Evolutionary conservation across 495 filamentous ascomycete genomes (phyloP).

Genomic region (Penicillium maclennaniae): DNA sequence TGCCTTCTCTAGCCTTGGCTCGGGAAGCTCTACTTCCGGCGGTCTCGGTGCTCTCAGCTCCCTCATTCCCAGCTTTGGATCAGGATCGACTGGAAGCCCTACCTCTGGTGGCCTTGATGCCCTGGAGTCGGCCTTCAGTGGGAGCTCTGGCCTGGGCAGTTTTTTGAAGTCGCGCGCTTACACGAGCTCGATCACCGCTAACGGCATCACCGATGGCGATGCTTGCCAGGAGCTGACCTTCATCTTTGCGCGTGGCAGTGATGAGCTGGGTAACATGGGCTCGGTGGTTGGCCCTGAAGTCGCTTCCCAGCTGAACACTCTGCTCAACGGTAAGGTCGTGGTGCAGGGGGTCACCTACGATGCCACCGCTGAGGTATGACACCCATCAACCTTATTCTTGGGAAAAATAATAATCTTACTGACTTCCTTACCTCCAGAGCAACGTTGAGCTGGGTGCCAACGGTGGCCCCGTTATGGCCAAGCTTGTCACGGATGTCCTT

Average conservation of each 20-base stretch:
- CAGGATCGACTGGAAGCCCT: constrained; percentile 1
- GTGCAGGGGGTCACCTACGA: constrained; percentile 58
- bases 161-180: neutral
- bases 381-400: neutral
- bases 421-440: constrained; percentile 28
- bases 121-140: neutral
- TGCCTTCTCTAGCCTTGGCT: constrained; percentile 4
- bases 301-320: constrained; percentile 40
- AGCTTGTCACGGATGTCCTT: constrained; percentile 43
- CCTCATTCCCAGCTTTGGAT: constrained; percentile 4
- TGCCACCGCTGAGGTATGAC: constrained; percentile 33
- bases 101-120: neutral
- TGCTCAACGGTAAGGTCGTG: constrained; percentile 37
- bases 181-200: constrained; percentile 32
- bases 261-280: constrained; percentile 55
- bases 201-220: constrained; percentile 39
- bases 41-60: constrained; percentile 8
- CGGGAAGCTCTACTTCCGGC: neutral
- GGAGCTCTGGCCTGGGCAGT: constrained; percentile 2
- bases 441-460: constrained; percentile 41
- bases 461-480: constrained; percentile 47
- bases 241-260: constrained; percentile 58
- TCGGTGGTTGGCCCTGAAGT: constrained; percentile 54
- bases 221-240: constrained; percentile 48
- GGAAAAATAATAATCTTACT: neutral